Evolutionary conservation across 768 basidiomycete genomes (phyloP).

Genomic region (Peribolospora kevripleyi): DNA sequence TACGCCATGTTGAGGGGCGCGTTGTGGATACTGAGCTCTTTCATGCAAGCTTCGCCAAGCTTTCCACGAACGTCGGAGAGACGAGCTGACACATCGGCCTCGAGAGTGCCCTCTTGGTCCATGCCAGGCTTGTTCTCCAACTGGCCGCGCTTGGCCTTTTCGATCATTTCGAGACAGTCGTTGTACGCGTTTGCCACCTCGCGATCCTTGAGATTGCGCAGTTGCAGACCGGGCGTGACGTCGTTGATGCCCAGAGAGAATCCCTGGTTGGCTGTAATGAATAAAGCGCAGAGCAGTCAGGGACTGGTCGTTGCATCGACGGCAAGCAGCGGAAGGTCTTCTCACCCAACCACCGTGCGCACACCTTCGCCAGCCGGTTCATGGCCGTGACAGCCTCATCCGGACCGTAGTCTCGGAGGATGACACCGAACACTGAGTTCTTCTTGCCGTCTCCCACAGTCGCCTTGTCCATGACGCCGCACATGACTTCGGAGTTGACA

Average conservation of each 20-base stretch:
- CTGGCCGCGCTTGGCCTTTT: constrained; percentile 68
- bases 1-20: constrained; percentile 97
- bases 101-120: constrained; percentile 85
- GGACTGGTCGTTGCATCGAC: background rate
- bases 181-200: constrained; percentile 74
- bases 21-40: constrained; percentile 86
- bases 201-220: constrained; percentile 55
- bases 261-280: constrained; percentile 59
- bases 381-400: constrained; percentile 85
- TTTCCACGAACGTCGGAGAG: constrained; percentile 87
- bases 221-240: constrained; percentile 73
- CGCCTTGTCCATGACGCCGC: constrained; percentile 95
- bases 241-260: constrained; percentile 98
- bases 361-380: constrained; percentile 85
- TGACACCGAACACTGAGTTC: constrained; percentile 95
- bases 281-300: constrained; percentile 5
- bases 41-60: constrained; percentile 94
- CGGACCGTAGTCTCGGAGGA: constrained; percentile 84
- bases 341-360: constrained; percentile 73
- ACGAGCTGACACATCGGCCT: constrained; percentile 80
- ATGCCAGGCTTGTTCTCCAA: constrained; percentile 95
- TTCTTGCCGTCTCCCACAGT: constrained; percentile 97
- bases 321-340: constrained; percentile 3
- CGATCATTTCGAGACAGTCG: constrained; percentile 63
- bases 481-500: constrained; percentile 96